Percentiles rank a stretch among this genome's conserved stretches.
Conservation (phyloP, 2,329 filamentous ascomycete species). For the Canariomyces notabilis region DNA sequence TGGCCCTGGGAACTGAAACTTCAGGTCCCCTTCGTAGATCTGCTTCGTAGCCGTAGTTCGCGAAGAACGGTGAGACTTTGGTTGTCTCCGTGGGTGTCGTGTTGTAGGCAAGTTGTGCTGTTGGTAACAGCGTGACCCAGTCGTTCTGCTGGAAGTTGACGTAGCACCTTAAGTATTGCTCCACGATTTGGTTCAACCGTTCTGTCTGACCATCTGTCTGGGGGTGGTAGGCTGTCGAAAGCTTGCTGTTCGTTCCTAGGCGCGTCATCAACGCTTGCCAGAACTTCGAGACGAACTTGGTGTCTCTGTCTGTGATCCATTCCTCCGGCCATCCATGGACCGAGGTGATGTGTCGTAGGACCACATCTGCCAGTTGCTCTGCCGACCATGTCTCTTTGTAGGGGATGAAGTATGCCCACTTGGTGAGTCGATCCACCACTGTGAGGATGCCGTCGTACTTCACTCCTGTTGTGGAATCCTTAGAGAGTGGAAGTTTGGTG, state of each 20-base stretch:
- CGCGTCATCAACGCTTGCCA: conserved; percentile 10
- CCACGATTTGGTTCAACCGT: conserved; percentile 11
- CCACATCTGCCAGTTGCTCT: conserved; percentile 8
- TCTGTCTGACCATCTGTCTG: conserved; percentile 16
- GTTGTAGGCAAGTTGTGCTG: conserved; percentile 20
- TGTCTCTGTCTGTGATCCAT: conserved; percentile 13
- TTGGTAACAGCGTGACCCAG: conserved; percentile 15
- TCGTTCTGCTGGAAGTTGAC: conserved; percentile 20
- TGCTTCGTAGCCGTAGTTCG: conserved; percentile 14
- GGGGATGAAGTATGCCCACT: conserved; percentile 12
- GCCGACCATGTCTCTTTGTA: conserved; percentile 5
- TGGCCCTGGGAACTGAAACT: conserved; percentile 1
- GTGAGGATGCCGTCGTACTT: conserved; percentile 11
- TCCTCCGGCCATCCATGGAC: background rate
- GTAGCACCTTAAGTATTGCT: conserved; percentile 14
- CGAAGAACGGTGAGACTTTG: conserved; percentile 15
- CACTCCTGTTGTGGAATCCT: background rate
- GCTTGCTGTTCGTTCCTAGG: conserved; percentile 7
- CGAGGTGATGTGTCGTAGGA: conserved; percentile 1
- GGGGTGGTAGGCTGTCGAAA: conserved; percentile 10
- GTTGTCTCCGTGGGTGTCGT: conserved; percentile 10
- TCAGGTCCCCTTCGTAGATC: conserved; percentile 10
- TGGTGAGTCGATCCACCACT: conserved; percentile 11
- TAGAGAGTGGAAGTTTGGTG: conserved; percentile 9
- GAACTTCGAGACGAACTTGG: conserved; percentile 16